Base-by-base conservation (phyloP, 108 stramenopile species). In the Pseudonitzschia multiseries region DNA sequence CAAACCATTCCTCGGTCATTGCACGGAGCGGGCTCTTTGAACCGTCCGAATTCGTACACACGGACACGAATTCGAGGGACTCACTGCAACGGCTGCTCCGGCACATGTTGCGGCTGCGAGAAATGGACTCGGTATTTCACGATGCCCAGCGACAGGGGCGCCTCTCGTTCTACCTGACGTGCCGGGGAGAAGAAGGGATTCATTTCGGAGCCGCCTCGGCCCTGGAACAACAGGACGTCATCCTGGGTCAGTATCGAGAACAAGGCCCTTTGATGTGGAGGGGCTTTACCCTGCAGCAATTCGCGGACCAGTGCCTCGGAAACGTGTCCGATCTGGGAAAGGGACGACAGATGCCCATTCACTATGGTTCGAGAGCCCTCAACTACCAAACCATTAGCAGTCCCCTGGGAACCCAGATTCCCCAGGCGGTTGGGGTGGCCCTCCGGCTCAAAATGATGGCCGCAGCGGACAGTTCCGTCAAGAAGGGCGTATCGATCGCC, bases 331-430 rank as follows among this genome's bases (percentile, higher is more conserved):
- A 98, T 73, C 74, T 93, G 28, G 98, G 97, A 48, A 97, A 96
- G 78, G 99, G 97, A 65, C 70, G 98, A 26, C 97, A 98, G 81
- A 99, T 99, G 99, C 99, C 99, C 14, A 84, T 99, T 26, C 99
- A 99, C 84, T 99, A 99, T 70, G 99, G 99, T 43, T 85, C 83
- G 12, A 73, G 83, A 50, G 94, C 93, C 13, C 82, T 97, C 44
- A 94, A 98, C 78, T 98, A 91, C 68, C 97, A 98, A 56, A 99
- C 99, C 15, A 94, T 99, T 2, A 68, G 66, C 40, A 86, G 93
- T 62, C 97, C 97, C 0, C 87, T 99, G 14, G 96, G 94, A 42
- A 99, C 99, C 1, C 99, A 99, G 73, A 80, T 99, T 54, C 97
- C 98, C 24, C 99, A 99, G 72, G 98, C 98, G 1, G 91, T 86